A percentile compares a stretch with the other conserved stretches of the same genome.
Evolutionary conservation across 164 flowering plant genomes (phyloP).

Genomic region (Vitis rupestris): DNA sequence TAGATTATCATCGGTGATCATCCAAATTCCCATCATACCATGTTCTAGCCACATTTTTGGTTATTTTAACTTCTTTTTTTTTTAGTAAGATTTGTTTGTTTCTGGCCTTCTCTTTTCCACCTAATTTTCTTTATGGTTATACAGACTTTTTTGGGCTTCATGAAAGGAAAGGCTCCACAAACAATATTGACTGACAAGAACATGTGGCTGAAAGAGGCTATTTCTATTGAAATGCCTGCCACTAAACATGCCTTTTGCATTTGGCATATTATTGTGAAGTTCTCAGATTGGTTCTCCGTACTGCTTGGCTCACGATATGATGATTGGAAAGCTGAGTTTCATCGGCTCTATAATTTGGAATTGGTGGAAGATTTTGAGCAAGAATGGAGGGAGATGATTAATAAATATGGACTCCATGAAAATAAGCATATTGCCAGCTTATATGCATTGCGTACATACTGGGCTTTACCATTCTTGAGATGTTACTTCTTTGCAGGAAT

Average conservation of each 20-base stretch:
- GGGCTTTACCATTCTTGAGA: constrained; percentile 76
- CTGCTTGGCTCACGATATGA: constrained; percentile 68
- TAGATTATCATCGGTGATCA: too few relatives aligned
- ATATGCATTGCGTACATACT: constrained; percentile 58
- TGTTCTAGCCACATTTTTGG: too few relatives aligned
- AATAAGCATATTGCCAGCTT: constrained; percentile 67
- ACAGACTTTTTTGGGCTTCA: constrained; percentile 69
- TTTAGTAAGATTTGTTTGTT: too few relatives aligned
- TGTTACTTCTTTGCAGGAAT: constrained; percentile 74
- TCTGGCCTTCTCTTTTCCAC: too few relatives aligned
- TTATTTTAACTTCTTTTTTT: too few relatives aligned
- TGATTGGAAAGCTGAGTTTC: constrained; percentile 73
- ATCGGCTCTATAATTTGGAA: constrained; percentile 59
- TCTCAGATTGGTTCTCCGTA: constrained; percentile 75
- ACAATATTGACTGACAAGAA: constrained; percentile 79
- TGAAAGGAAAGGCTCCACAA: constrained; percentile 77
- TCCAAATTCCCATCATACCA: too few relatives aligned
- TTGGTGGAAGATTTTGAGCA: constrained; percentile 62
- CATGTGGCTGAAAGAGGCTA: constrained; percentile 78
- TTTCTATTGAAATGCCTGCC: constrained; percentile 60
- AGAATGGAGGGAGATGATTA: constrained; percentile 74
- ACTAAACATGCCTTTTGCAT: constrained; percentile 84
- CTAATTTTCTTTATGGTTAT: neutral
- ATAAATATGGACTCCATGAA: constrained; percentile 55
- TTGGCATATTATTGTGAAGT: constrained; percentile 69